These are phyloP conservation scores for Vigna nakashimae DNA, from an alignment of 306 rosid genomes.

Conservation along the genomic window DNA sequence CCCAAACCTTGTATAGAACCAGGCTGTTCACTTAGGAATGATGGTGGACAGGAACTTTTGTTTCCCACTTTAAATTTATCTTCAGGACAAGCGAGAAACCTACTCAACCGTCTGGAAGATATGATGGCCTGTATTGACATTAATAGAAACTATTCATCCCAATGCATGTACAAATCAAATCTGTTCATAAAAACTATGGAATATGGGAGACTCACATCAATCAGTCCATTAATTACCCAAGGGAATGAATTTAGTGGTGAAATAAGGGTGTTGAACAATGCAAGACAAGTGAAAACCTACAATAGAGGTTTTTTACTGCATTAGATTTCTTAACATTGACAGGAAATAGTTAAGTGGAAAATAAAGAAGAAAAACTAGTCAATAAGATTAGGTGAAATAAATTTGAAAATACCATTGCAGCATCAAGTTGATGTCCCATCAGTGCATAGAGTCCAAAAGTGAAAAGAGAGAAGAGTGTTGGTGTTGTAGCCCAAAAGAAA, in stretches of 20 bases:
- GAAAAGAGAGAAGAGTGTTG: conserved; percentile 86
- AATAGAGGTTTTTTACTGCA: conserved; percentile 40
- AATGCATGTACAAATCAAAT: not conserved
- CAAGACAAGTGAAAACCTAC: conserved; percentile 99
- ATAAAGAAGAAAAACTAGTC: conserved; percentile 34
- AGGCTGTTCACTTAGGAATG: conserved; percentile 49
- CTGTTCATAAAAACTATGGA: conserved; percentile 34
- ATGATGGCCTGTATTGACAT: conserved; percentile 67
- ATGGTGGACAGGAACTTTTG: conserved; percentile 50
- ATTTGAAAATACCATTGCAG: conserved; percentile 80
- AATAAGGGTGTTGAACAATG: conserved; percentile 88
- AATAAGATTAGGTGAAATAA: conserved; percentile 28
- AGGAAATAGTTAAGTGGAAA: conserved; percentile 26
- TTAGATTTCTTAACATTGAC: conserved; percentile 42
- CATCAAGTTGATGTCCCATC: conserved; percentile 94
- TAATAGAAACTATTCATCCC: conserved; percentile 29
- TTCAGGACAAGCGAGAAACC: conserved; percentile 84
- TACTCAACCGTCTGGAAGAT: conserved; percentile 78
- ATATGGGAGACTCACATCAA: conserved; percentile 74
- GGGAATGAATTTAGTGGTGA: conserved; percentile 97
- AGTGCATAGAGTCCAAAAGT: conserved; percentile 90
- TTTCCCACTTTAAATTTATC: conserved; percentile 51
- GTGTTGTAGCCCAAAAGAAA: conserved; percentile 99
- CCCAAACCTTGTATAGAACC: conserved; percentile 59
- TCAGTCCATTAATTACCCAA: conserved; percentile 97